Conservation (phyloP, 352 stramenopile species). For the Phytophthora pini region DNA sequence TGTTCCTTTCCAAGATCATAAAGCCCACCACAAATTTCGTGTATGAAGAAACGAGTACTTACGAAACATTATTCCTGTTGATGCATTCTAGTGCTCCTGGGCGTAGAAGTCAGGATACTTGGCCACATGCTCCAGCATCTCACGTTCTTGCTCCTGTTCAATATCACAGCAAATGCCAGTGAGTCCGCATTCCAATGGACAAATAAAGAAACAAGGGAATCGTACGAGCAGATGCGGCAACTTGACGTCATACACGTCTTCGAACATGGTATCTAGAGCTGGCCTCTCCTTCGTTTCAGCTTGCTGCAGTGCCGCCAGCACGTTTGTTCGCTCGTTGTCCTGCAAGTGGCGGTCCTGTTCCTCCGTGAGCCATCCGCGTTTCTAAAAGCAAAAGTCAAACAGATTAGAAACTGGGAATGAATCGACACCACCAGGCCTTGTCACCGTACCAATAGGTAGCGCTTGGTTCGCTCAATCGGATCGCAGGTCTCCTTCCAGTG, state of each 20-base stretch:
- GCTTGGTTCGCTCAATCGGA: constrained; percentile 92
- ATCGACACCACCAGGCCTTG: background rate
- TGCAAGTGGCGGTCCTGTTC: constrained; percentile 83
- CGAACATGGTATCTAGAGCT: constrained; percentile 93
- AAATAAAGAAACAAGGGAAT: constrained; percentile 5
- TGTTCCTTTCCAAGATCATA: too few species aligned
- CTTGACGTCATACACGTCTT: constrained; percentile 97
- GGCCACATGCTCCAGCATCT: constrained; percentile 91
- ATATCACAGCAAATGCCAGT: constrained; percentile 10
- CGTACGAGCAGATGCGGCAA: constrained; percentile 90
- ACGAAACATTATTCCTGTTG: constrained; percentile 8
- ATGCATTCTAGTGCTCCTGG: constrained; percentile 29
- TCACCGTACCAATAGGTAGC: constrained; percentile 86
- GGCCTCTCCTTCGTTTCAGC: constrained; percentile 93
- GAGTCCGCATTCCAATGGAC: background rate
- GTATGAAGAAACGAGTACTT: constrained; percentile 16
- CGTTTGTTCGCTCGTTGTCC: constrained; percentile 90
- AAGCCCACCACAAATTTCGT: too few species aligned
- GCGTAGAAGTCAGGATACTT: constrained; percentile 95
- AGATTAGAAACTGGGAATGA: background rate
- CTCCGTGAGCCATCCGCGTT: constrained; percentile 89
- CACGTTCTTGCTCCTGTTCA: constrained; percentile 90
- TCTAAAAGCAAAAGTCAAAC: constrained; percentile 31
- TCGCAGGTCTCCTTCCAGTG: constrained; percentile 89
- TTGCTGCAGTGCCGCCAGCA: constrained; percentile 82